Base-by-base conservation (phyloP, 371 early-diverging fungal species). In the Saksenaea oblongispora region DNA sequence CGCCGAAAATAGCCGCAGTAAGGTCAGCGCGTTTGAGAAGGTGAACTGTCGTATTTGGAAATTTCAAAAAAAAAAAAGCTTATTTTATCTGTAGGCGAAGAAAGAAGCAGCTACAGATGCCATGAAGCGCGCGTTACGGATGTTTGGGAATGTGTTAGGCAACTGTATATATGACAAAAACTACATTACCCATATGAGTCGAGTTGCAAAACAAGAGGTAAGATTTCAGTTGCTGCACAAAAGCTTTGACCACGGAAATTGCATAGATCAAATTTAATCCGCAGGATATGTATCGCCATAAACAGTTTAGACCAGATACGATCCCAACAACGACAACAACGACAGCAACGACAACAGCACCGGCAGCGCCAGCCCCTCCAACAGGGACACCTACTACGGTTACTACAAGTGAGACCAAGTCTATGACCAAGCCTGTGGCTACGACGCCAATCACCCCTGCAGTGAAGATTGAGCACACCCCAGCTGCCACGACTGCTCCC, bases 31-130 rank as follows among this genome's bases (percentile, higher is more conserved):
- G 0, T 87, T 94, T 61, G 96, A 98, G 71, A 97, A 97, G 80
- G 91, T 88, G 56, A 35, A 18, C 42, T n/a, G 15, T 47, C 26
- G 1, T 31, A 41, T 5, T 11, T 56, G 17, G 9, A 5, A 2
- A 27, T 9, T 0, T 42, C 14, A 39, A 53, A 18, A 27, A 42
- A 10, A 14, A 26, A 44, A 18, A 0, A 8, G 9, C 18, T 7
- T 3, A n/a, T 0, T 0, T 1, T 26, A 34, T 13, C 24, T 4
- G 18, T 63, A 90, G 84, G 96, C 96, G 5, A 92, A 90, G 68
- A 99, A 99, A 67, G 97, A 98, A 74, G 96, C 99, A 1, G 86
- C 85, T 0, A 99, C 99, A 0, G 99, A 99, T 79, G 98, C 89
- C 0, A 62, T 96, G 28, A 99, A 99, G 78, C 83, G 99, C 39